A percentile compares a stretch with the other conserved stretches of the same genome.
Evolutionary conservation across 306 rosid genomes (phyloP).

Genomic region (Abrus pulchellus): DNA sequence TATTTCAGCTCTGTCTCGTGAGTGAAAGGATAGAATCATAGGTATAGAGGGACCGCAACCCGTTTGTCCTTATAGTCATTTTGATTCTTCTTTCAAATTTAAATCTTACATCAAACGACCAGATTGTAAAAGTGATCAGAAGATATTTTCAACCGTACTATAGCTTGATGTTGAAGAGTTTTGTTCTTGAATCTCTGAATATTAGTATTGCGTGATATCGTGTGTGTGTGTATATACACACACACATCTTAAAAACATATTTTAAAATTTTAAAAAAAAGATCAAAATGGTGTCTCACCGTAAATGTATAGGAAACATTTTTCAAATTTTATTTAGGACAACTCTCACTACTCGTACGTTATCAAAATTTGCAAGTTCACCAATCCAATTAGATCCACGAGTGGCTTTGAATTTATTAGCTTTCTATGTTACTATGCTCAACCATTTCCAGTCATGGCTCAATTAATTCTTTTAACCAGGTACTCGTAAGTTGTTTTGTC

Average conservation of each 20-base stretch:
- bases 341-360: neutral
- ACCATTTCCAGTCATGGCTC: neutral
- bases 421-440: neutral
- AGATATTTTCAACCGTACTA: neutral
- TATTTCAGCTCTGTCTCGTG: neutral
- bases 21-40: neutral
- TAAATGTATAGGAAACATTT: too few relatives aligned
- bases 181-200: too few relatives aligned
- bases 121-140: neutral
- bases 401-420: neutral
- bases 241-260: too few relatives aligned
- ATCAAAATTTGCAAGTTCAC: neutral
- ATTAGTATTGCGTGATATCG: too few relatives aligned
- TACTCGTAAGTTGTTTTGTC: conserved; percentile 20
- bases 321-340: neutral
- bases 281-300: too few relatives aligned
- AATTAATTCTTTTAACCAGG: neutral
- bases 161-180: neutral
- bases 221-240: too few relatives aligned
- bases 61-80: conserved; percentile 24
- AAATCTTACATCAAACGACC: neutral
- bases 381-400: neutral
- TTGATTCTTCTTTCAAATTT: conserved; percentile 24
- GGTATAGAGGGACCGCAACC: conserved; percentile 38
- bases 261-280: too few relatives aligned